Conservation (phyloP, 164 flowering plant genomes). For the Vitis labrusca region DNA sequence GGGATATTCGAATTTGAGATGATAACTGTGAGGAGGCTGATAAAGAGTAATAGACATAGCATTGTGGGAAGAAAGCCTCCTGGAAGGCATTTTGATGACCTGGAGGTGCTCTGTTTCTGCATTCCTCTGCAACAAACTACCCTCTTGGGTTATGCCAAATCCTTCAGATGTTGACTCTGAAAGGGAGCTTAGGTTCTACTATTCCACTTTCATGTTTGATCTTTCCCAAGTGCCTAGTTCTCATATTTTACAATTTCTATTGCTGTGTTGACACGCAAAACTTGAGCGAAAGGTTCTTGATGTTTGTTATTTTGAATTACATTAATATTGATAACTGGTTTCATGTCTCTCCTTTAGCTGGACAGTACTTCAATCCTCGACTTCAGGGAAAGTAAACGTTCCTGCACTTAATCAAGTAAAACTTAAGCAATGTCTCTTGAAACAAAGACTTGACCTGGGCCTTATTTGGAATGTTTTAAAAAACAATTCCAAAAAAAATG, state of each 20-base stretch:
- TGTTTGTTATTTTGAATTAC: background rate
- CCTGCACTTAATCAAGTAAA: background rate
- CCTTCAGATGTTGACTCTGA: slow-evolving; percentile 3
- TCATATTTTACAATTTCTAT: background rate
- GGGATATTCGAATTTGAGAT: slow-evolving; percentile 18
- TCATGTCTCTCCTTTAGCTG: background rate
- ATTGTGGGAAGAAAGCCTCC: slow-evolving; percentile 12
- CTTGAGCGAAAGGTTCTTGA: background rate
- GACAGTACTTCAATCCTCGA: background rate
- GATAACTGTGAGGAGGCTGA: slow-evolving; percentile 20
- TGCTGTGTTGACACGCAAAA: background rate
- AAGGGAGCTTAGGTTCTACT: background rate
- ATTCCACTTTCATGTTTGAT: background rate
- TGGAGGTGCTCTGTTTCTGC: slow-evolving; percentile 24
- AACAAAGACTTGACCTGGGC: too few species aligned
- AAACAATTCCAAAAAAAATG: too few species aligned
- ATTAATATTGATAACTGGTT: background rate
- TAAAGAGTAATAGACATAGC: slow-evolving; percentile 25
- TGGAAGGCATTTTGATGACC: slow-evolving; percentile 24
- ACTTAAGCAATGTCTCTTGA: too few species aligned
- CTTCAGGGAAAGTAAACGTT: background rate
- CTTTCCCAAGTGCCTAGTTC: background rate
- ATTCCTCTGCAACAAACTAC: slow-evolving; percentile 8
- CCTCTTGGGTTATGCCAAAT: background rate
- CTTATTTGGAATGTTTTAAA: too few species aligned